These are phyloP conservation scores for barrel medic (Medicago truncatula) DNA, from an alignment of 306 rosid genomes.

Conservation along the genomic window DNA sequence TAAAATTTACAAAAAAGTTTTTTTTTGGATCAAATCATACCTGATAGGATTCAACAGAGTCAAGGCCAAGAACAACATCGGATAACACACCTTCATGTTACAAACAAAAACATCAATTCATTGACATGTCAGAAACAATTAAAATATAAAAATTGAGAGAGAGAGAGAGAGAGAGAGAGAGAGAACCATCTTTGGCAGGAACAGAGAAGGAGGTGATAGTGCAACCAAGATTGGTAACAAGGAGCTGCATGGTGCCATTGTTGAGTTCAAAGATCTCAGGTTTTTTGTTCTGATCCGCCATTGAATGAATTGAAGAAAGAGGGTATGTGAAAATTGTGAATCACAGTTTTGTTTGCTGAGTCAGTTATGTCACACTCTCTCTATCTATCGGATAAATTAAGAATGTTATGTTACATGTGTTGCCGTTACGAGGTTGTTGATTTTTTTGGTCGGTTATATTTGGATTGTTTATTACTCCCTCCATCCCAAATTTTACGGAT, in stretches of 20 bases:
- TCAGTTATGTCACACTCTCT: background rate
- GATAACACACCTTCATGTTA: constrained; percentile 66
- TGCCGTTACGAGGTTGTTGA: background rate
- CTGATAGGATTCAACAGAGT: constrained; percentile 81
- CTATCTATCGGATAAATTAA: background rate
- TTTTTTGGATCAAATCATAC: constrained; percentile 38
- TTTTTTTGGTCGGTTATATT: background rate
- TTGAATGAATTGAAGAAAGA: constrained; percentile 38
- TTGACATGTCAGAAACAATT: background rate
- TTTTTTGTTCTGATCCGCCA: constrained; percentile 76
- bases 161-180: background rate
- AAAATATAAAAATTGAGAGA: background rate
- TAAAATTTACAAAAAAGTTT: background rate
- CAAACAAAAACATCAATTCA: background rate
- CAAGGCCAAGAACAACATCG: constrained; percentile 97
- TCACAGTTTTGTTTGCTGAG: background rate
- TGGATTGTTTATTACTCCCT: too few species aligned
- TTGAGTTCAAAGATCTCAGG: constrained; percentile 84
- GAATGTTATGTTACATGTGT: background rate
- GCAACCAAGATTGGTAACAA: constrained; percentile 85
- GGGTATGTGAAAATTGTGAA: background rate
- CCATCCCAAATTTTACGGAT: too few species aligned
- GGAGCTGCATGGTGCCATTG: constrained; percentile 78
- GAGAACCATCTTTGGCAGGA: constrained; percentile 79
- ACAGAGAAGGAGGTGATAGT: constrained; percentile 85